These are phyloP conservation scores for Rhodofomes roseus DNA, from an alignment of 1,284 basidiomycete genomes.

Conservation along the genomic window DNA sequence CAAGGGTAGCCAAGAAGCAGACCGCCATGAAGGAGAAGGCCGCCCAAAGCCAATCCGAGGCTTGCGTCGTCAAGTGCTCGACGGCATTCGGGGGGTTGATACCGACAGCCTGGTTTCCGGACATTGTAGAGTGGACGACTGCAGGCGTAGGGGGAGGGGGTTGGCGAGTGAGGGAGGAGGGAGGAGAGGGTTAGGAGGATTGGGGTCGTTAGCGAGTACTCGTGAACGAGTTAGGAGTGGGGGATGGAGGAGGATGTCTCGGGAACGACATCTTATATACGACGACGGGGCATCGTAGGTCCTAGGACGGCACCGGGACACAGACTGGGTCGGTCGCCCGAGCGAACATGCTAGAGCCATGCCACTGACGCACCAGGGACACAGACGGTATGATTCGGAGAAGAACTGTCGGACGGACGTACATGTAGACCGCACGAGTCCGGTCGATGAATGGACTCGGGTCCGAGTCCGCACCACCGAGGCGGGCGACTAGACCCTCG, in stretches of 20 bases:
- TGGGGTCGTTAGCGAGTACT: not conserved
- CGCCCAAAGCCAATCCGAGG: slow-evolving; percentile 22
- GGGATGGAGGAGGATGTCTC: not conserved
- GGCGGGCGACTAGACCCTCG: not conserved
- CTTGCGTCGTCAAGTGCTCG: slow-evolving; percentile 16
- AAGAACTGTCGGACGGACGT: not conserved
- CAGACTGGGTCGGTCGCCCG: not conserved
- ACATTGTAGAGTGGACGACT: not conserved
- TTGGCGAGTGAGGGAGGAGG: not conserved
- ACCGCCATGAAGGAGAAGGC: slow-evolving; percentile 19
- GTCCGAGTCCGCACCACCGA: not conserved
- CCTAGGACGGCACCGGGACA: no score
- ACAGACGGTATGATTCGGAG: not conserved
- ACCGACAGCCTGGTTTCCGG: slow-evolving; percentile 12
- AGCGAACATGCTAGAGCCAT: not conserved
- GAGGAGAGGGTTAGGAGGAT: no score
- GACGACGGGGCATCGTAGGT: not conserved
- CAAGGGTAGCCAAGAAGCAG: slow-evolving; percentile 9
- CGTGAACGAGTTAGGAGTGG: not conserved
- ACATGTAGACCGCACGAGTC: not conserved
- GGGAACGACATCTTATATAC: not conserved
- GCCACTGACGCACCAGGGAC: not conserved
- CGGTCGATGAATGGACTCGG: not conserved
- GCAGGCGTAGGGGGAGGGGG: not conserved
- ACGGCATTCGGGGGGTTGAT: slow-evolving; percentile 16